A percentile compares a stretch with the other conserved stretches of the same genome.
Evolutionary conservation across 2,329 filamentous ascomycete genomes (phyloP).

Genomic region (Fusarium torreyae): DNA sequence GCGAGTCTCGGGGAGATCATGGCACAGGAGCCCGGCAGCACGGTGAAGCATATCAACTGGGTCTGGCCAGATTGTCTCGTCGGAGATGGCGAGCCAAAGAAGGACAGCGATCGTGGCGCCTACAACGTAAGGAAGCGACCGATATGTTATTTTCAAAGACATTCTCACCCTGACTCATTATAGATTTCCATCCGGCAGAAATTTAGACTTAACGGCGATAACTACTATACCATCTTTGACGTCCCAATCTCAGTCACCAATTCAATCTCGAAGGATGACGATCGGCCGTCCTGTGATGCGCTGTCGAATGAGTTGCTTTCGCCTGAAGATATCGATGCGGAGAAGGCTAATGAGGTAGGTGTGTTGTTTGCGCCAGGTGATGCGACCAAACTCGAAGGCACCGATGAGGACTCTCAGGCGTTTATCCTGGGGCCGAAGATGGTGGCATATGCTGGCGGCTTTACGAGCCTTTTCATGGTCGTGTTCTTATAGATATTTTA

Average conservation of each 20-base stretch:
- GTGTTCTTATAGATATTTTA: slow-evolving; percentile 1
- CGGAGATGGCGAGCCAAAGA: slow-evolving; percentile 67
- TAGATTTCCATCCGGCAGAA: slow-evolving; percentile 80
- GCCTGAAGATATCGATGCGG: slow-evolving; percentile 61
- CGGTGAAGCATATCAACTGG: slow-evolving; percentile 82
- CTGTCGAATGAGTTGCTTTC: slow-evolving; percentile 67
- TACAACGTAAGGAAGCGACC: slow-evolving; percentile 71
- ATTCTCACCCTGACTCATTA: slow-evolving; percentile 9
- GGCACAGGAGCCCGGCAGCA: slow-evolving; percentile 74
- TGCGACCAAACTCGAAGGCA: slow-evolving; percentile 60
- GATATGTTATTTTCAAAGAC: not conserved
- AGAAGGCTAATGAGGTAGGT: slow-evolving; percentile 61
- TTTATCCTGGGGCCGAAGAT: slow-evolving; percentile 5
- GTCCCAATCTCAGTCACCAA: slow-evolving; percentile 79
- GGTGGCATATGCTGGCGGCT: slow-evolving; percentile 11
- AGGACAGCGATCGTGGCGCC: slow-evolving; percentile 65
- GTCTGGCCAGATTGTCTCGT: slow-evolving; percentile 79
- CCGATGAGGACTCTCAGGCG: slow-evolving; percentile 22
- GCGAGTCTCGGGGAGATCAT: slow-evolving; percentile 71
- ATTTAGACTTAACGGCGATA: slow-evolving; percentile 74
- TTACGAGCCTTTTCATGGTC: slow-evolving; percentile 15
- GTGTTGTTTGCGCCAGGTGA: slow-evolving; percentile 68
- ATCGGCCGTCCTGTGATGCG: slow-evolving; percentile 64
- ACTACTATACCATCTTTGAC: slow-evolving; percentile 80
- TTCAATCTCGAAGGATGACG: slow-evolving; percentile 63